phyloP scores from a whole-genome alignment of 495 filamentous ascomycete genomes.

The Choiromyces venosus region DNA sequence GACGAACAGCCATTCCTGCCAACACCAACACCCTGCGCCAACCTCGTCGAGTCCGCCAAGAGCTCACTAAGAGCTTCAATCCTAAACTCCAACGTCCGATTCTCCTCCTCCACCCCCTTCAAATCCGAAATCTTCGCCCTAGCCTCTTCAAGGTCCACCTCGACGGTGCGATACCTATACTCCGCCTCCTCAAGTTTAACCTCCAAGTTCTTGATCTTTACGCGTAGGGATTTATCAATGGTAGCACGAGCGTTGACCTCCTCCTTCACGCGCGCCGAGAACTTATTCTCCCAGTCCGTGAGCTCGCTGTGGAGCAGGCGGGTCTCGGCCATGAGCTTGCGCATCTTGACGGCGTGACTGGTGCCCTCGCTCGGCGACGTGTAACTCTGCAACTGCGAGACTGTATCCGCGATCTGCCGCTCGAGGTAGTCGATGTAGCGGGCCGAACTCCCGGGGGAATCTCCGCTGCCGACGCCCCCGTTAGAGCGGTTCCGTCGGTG shows the following conservation, averaged over 20 bases:
- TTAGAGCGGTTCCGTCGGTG: slow-evolving; percentile 22
- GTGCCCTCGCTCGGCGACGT: slow-evolving; percentile 43
- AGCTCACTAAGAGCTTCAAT: slow-evolving; percentile 45
- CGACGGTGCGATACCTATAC: slow-evolving; percentile 9
- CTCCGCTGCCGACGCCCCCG: slow-evolving; percentile 16
- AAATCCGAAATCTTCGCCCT: slow-evolving; percentile 35
- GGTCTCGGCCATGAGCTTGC: slow-evolving; percentile 42
- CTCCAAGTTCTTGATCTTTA: slow-evolving; percentile 23
- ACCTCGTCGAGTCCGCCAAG: slow-evolving; percentile 45
- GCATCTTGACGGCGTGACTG: slow-evolving; percentile 45
- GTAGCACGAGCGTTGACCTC: slow-evolving; percentile 41
- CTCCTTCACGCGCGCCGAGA: slow-evolving; percentile 45
- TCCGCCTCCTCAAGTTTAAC: slow-evolving; percentile 23
- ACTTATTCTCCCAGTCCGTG: slow-evolving; percentile 47
- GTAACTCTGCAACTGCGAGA: slow-evolving; percentile 45
- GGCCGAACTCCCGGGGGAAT: slow-evolving; percentile 20
- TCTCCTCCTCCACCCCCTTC: slow-evolving; percentile 44
- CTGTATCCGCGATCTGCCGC: slow-evolving; percentile 45
- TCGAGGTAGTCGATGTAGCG: slow-evolving; percentile 53
- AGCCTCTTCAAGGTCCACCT: slow-evolving; percentile 41
- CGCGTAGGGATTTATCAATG: slow-evolving; percentile 37
- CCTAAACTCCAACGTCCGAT: slow-evolving; percentile 43
- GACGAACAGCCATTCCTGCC: slow-evolving; percentile 12
- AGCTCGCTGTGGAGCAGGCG: slow-evolving; percentile 43
- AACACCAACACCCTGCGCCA: slow-evolving; percentile 2